phyloP scores from a whole-genome alignment of 2,329 filamentous ascomycete genomes.

The Fusarium vanettenii region DNA sequence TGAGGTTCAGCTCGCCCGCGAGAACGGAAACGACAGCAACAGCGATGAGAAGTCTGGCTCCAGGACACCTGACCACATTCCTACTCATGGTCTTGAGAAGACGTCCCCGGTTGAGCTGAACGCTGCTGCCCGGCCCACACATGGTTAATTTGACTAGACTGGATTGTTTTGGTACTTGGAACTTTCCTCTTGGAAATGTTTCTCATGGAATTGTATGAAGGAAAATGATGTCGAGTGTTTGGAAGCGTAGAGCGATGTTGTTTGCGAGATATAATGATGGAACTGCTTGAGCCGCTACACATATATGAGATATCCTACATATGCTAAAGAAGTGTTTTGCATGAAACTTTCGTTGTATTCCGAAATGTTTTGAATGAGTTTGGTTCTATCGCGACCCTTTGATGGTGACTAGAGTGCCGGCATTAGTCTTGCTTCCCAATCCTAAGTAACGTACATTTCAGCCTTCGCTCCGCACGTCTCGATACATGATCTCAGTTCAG shows the following conservation, averaged over 20 bases:
- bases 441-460: not conserved
- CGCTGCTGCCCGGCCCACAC: not conserved
- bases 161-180: not conserved
- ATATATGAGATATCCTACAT: not conserved
- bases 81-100: slow-evolving; percentile 5
- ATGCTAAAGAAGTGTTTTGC: not conserved
- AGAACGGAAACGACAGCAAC: slow-evolving; percentile 22
- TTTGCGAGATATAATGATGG: not conserved
- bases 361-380: not conserved
- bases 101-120: slow-evolving; percentile 8
- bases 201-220: not conserved
- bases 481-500: not conserved
- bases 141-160: not conserved
- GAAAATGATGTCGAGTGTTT: not conserved
- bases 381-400: no score
- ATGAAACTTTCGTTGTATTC: not conserved
- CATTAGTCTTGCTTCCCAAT: not conserved
- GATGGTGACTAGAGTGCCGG: not conserved
- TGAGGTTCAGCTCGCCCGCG: slow-evolving; percentile 12
- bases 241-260: not conserved
- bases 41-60: slow-evolving; percentile 24
- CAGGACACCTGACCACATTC: not conserved
- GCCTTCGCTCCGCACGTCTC: not conserved
- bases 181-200: not conserved
- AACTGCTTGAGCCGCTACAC: not conserved